Percentiles rank a stretch among this genome's conserved stretches.
phyloP scores from a whole-genome alignment of 306 rosid genomes.

The Crotalaria pallida region DNA sequence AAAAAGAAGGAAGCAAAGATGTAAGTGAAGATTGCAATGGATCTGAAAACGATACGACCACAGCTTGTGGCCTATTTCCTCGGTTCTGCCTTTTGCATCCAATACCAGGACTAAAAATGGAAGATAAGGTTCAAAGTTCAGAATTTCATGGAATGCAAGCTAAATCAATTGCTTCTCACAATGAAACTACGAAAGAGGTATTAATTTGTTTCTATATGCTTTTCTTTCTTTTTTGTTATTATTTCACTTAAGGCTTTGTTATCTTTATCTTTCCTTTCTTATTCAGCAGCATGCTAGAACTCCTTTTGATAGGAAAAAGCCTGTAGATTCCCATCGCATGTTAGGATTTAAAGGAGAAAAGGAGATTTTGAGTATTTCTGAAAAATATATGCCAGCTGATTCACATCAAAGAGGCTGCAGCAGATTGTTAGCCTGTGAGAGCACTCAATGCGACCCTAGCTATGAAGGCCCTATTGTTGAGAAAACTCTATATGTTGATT shows the following conservation, averaged over 20 bases:
- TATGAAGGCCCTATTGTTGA: constrained; percentile 49
- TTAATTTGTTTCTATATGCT: background rate
- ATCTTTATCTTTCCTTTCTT: constrained; percentile 14
- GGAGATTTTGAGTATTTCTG: constrained; percentile 30
- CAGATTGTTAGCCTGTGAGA: constrained; percentile 24
- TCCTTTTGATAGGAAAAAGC: constrained; percentile 24
- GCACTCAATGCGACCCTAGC: constrained; percentile 23
- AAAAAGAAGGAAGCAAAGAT: constrained; percentile 39
- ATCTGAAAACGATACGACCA: constrained; percentile 25
- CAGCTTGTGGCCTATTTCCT: constrained; percentile 54
- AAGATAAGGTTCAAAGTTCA: constrained; percentile 24
- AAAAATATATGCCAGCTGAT: constrained; percentile 30
- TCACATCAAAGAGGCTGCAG: constrained; percentile 29
- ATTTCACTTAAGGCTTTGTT: background rate
- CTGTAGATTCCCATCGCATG: constrained; percentile 25
- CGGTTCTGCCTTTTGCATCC: constrained; percentile 52
- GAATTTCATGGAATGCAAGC: constrained; percentile 34
- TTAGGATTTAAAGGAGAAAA: constrained; percentile 25
- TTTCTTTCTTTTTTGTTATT: background rate
- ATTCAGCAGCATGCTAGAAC: constrained; percentile 38
- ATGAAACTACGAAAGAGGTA: constrained; percentile 45
- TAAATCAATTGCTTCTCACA: constrained; percentile 37
- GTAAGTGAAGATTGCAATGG: constrained; percentile 38
- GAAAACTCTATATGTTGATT: constrained; percentile 78
- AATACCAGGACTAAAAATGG: constrained; percentile 50